Conservation (phyloP, 805 yeast species). For the Jamesozyma jinghongensis region DNA sequence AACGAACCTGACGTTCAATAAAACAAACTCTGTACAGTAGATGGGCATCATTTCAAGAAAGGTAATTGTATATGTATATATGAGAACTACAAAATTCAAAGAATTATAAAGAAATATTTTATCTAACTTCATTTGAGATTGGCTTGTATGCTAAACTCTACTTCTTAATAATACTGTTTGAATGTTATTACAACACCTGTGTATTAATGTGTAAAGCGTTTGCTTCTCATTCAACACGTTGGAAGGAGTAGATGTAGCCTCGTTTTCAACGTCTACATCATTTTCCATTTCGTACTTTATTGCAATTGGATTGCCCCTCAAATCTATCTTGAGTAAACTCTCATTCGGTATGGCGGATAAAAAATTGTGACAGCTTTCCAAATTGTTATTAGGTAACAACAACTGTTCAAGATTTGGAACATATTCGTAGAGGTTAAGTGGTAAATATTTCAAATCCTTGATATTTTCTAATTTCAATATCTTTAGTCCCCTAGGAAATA, state of each 20-base stretch:
- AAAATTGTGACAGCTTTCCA: conserved; percentile 11
- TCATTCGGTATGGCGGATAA: conserved; percentile 10
- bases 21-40: background rate
- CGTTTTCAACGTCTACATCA: background rate
- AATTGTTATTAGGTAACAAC: conserved; percentile 14
- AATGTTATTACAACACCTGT: background rate
- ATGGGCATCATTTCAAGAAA: background rate
- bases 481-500: conserved; percentile 9
- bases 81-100: background rate
- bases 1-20: background rate
- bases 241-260: no score
- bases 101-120: background rate
- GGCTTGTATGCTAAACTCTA: background rate
- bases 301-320: conserved; percentile 4
- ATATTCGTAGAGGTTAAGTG: conserved; percentile 6
- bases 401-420: conserved; percentile 16
- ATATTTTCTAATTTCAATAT: conserved; percentile 9
- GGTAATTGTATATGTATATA: background rate
- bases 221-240: background rate
- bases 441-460: conserved; percentile 9
- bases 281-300: conserved; percentile 2
- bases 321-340: conserved; percentile 1
- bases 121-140: background rate
- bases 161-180: conserved; percentile 1
- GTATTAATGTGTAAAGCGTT: conserved; percentile 1